Percentiles rank a stretch among this genome's conserved stretches.
These are phyloP conservation scores for Cucurbitaria berberidis DNA, from an alignment of 2,329 filamentous ascomycete species.

Conservation along the genomic window DNA sequence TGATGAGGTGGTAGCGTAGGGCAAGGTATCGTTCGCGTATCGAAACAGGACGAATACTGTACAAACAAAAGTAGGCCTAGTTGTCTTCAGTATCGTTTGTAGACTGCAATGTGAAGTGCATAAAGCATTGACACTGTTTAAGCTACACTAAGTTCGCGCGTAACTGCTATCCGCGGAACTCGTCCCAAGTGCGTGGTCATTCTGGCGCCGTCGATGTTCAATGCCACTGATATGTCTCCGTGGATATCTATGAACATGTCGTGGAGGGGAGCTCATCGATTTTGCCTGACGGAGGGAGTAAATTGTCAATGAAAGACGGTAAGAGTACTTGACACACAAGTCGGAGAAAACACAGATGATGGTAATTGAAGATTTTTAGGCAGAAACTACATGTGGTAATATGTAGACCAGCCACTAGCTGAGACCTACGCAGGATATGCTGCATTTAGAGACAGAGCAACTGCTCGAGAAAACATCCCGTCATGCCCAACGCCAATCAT, in stretches of 20 bases:
- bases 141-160: no score
- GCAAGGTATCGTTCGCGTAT: background rate
- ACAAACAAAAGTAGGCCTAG: no score
- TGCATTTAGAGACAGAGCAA: constrained; percentile 36
- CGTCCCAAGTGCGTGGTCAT: no score
- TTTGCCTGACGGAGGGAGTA: no score
- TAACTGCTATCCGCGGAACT: no score
- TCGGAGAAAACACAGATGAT: constrained; percentile 24
- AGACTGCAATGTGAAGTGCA: background rate
- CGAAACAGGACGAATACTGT: no score
- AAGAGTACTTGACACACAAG: background rate
- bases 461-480: constrained; percentile 41
- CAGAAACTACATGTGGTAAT: constrained; percentile 37
- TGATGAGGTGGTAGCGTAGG: constrained; percentile 1
- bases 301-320: no score
- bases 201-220: no score
- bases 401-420: constrained; percentile 37
- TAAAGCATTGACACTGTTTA: background rate
- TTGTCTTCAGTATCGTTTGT: background rate
- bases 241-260: no score
- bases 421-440: constrained; percentile 40
- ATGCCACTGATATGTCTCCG: no score
- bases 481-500: constrained; percentile 47
- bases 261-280: no score
- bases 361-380: constrained; percentile 44